A percentile compares a stretch with the other conserved stretches of the same genome.
Conservation (phyloP, 768 basidiomycete genomes). For the Termitomyces sp. region DNA sequence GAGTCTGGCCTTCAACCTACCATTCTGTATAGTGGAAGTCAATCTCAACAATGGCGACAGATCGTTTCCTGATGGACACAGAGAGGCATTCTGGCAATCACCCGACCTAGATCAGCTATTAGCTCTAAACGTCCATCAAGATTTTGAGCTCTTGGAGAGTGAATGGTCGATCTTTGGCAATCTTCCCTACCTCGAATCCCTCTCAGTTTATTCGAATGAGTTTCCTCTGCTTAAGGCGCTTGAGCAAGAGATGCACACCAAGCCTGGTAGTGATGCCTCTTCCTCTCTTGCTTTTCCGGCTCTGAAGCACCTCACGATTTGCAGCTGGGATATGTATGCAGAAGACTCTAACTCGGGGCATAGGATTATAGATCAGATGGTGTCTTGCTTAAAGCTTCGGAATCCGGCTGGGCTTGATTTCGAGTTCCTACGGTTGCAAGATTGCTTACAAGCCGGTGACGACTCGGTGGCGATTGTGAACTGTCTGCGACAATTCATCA, state of each 20-base stretch:
- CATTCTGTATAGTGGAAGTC: neutral
- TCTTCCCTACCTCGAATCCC: neutral
- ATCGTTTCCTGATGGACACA: neutral
- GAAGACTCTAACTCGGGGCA: neutral
- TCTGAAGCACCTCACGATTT: neutral
- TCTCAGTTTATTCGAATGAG: neutral
- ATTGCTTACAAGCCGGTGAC: too few species aligned
- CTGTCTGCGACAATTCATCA: neutral
- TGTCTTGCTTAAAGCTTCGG: neutral
- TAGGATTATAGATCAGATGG: neutral
- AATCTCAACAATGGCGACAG: too few species aligned
- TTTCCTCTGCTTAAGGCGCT: neutral
- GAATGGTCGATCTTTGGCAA: neutral
- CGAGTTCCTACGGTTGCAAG: neutral
- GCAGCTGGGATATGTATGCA: neutral
- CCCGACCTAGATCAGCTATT: neutral
- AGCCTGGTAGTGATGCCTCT: neutral
- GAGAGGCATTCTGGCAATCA: neutral
- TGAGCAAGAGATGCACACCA: neutral
- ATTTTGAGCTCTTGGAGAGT: neutral
- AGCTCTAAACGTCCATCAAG: too few species aligned
- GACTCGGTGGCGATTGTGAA: neutral
- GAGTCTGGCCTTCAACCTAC: neutral
- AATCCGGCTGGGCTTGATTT: neutral
- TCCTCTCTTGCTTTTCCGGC: neutral